A percentile compares a stretch with the other conserved stretches of the same genome.
Conservation (phyloP, 2,329 filamentous ascomycete genomes). For the Stemphylium vesicarium region DNA sequence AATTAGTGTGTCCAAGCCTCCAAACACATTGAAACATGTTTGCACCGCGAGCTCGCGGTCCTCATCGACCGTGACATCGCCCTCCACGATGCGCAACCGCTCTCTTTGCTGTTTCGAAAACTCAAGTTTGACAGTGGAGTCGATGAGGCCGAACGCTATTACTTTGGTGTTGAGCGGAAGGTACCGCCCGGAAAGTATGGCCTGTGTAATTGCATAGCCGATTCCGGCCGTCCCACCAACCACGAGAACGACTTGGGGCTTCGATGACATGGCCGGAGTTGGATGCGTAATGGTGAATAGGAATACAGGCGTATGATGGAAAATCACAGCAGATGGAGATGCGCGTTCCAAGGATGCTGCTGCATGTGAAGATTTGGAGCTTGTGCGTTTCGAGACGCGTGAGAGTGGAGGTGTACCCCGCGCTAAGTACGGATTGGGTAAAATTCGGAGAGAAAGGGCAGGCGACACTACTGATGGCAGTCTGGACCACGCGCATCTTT, state of each 20-base stretch:
- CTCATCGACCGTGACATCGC: conserved; percentile 13
- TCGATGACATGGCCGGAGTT: conserved; percentile 1
- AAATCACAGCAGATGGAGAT: neutral
- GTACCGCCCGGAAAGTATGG: conserved; percentile 14
- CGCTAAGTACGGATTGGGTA: conserved; percentile 11
- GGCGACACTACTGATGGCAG: neutral
- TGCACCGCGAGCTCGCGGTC: conserved; percentile 18
- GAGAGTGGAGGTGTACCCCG: conserved; percentile 12
- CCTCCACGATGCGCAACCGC: conserved; percentile 12
- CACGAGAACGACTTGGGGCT: conserved; percentile 29
- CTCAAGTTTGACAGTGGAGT: conserved; percentile 12
- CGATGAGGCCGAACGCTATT: conserved; percentile 15
- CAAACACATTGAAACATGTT: conserved; percentile 19
- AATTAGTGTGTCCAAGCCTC: conserved; percentile 32
- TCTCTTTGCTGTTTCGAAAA: conserved; percentile 15
- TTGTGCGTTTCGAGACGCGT: conserved; percentile 11
- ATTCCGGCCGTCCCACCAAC: conserved; percentile 35
- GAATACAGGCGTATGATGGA: neutral
- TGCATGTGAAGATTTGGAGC: conserved; percentile 5
- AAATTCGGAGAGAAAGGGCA: neutral
- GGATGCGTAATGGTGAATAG: neutral
- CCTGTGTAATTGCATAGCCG: conserved; percentile 25
- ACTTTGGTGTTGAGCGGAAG: conserved; percentile 12
- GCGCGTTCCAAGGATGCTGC: neutral
- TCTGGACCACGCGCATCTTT: neutral